These are phyloP conservation scores for Venustampulla echinocandica DNA, from an alignment of 495 filamentous ascomycete species.

Conservation along the genomic window DNA sequence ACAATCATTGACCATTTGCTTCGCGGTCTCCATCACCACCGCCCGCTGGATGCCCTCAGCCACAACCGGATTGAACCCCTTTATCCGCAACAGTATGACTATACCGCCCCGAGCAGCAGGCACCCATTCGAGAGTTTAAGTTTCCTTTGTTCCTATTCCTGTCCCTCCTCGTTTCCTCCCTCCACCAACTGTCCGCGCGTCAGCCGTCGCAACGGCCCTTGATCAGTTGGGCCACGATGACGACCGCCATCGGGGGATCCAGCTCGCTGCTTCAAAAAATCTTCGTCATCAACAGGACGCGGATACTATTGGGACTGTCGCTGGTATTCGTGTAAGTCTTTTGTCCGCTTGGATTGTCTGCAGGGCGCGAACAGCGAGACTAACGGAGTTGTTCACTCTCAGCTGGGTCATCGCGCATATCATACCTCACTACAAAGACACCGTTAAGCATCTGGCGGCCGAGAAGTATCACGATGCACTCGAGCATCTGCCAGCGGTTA, in stretches of 20 bases:
- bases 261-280: constrained; percentile 13
- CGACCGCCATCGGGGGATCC: constrained; percentile 3
- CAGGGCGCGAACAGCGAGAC: neutral
- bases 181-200: neutral
- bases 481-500: constrained; percentile 31
- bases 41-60: too few relatives aligned
- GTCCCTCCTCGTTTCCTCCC: neutral
- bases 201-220: neutral
- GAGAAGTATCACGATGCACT: constrained; percentile 29
- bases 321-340: constrained; percentile 25
- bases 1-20: too few relatives aligned
- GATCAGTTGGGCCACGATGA: neutral
- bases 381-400: neutral
- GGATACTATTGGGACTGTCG: constrained; percentile 23
- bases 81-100: neutral
- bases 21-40: too few relatives aligned
- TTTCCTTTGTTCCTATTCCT: neutral
- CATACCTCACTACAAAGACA: constrained; percentile 32
- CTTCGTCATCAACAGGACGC: constrained; percentile 24
- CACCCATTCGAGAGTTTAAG: neutral
- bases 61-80: neutral
- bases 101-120: neutral
- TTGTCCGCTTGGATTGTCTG: neutral
- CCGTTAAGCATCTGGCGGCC: constrained; percentile 26
- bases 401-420: constrained; percentile 36